phyloP scores from a whole-genome alignment of 2,329 filamentous ascomycete genomes.

The Alternaria tenuissima region DNA sequence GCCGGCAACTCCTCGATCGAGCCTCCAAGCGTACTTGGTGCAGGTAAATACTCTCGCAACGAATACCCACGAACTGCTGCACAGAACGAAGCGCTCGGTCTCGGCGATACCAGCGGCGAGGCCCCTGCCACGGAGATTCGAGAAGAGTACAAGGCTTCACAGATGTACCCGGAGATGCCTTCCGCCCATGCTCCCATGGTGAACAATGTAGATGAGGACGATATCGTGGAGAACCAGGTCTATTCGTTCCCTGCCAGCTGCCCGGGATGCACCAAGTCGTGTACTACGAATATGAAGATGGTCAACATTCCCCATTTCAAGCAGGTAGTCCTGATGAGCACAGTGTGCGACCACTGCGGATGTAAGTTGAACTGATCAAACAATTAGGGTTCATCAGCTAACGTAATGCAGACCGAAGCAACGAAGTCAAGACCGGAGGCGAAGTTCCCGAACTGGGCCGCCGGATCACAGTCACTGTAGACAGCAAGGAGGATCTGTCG shows the following conservation, averaged over 20 bases:
- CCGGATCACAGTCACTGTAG: slow-evolving; percentile 79
- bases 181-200: slow-evolving; percentile 41
- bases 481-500: slow-evolving; percentile 75
- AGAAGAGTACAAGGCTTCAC: slow-evolving; percentile 60
- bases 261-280: slow-evolving; percentile 86
- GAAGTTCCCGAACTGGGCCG: slow-evolving; percentile 87
- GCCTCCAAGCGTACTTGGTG: slow-evolving; percentile 75
- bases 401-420: slow-evolving; percentile 72
- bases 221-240: slow-evolving; percentile 92
- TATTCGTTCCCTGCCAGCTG: slow-evolving; percentile 93
- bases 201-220: slow-evolving; percentile 63
- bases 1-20: slow-evolving; percentile 97
- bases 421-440: slow-evolving; percentile 97
- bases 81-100: slow-evolving; percentile 86
- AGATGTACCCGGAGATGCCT: slow-evolving; percentile 56
- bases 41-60: slow-evolving; percentile 88
- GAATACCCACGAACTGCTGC: slow-evolving; percentile 84
- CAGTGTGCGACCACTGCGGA: slow-evolving; percentile 88
- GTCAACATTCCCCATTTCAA: slow-evolving; percentile 98
- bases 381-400: slow-evolving; percentile 8
- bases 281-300: slow-evolving; percentile 97
- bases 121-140: slow-evolving; percentile 66
- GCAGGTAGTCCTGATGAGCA: slow-evolving; percentile 95
- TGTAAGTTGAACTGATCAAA: slow-evolving; percentile 53
- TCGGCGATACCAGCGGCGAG: slow-evolving; percentile 61